Evolutionary conservation across 2,329 filamentous ascomycete species (phyloP), one percentile per base, ranked within the genome.

Genomic region (Helotiales sp.): DNA sequence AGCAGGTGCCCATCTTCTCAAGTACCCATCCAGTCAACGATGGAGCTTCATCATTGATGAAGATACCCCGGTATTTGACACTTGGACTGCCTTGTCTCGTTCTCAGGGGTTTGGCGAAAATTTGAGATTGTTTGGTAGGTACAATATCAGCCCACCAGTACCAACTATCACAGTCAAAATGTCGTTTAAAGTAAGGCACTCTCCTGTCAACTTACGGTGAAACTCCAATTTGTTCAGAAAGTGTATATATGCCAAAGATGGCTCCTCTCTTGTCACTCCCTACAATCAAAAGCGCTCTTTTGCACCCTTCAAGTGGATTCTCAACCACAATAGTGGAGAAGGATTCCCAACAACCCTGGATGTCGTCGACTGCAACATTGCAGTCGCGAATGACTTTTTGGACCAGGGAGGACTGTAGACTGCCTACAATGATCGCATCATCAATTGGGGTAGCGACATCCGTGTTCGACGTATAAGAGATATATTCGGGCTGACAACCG

Each of bases 291-390:
- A 90, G 75, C 1, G 85, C 85, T 54, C 76, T 75, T 1, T 76
- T 64, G 34, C 81, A 80, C 25, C 80, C 82, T 5, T 77, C 73
- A 22, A 84, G 70, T 0, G 86, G 86, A 24, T 79, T 73, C 24
- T 81, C 71, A 2, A 89, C 78, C 2, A 89, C 63, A 24, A 40
- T 22, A 47, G 81, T 87, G 15, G 79, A 73, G 66, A 87, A 90
- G 0, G 86, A 80, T 68, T 91, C 88, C 87, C 87, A 90, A 60
- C 85, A 77, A 1, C 85, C 87, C 58, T 82, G 67, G 34, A 87
- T 79, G 0, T 73, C 73, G 7, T 76, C 78, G 1, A 83, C 77
- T 58, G 89, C 78, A 25, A 90, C 72, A 63, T 82, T 79, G 1
- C 79, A 78, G 4, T 74, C 75, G 1, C 75, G 68, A 17, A 87